These are phyloP conservation scores for Baffinella frigidus DNA, from an alignment of 208 protist genomes.

Conservation along the genomic window DNA sequence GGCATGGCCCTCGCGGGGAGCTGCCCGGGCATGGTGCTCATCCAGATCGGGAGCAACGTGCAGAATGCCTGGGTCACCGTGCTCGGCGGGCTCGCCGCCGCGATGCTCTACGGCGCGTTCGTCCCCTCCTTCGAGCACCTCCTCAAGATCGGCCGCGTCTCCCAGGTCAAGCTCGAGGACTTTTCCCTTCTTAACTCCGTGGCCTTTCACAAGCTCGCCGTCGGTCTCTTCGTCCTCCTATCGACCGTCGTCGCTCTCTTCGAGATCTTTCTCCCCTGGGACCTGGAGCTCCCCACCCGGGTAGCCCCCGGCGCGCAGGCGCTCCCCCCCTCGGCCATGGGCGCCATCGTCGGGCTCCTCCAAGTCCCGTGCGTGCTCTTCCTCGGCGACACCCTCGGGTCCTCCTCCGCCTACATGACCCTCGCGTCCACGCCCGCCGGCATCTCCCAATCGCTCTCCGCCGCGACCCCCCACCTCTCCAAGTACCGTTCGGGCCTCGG, in stretches of 20 bases:
- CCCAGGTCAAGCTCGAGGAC: constrained; percentile 41
- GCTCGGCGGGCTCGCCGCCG: not conserved
- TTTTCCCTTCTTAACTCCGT: not conserved
- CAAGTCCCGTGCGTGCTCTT: constrained; percentile 25
- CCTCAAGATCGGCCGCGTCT: not conserved
- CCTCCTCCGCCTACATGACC: constrained; percentile 50
- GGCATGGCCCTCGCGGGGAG: constrained; percentile 42
- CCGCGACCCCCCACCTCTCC: not conserved
- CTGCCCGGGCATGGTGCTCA: constrained; percentile 45
- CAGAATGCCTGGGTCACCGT: not conserved
- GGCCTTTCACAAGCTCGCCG: not conserved
- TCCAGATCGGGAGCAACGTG: not conserved
- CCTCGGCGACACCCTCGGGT: not conserved
- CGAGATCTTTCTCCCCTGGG: constrained; percentile 14
- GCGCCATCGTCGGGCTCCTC: not conserved
- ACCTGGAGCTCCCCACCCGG: not conserved
- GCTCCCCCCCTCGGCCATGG: not conserved
- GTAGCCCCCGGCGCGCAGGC: not conserved
- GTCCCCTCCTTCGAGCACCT: constrained; percentile 6
- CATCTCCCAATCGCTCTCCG: not conserved
- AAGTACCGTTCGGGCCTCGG: not conserved
- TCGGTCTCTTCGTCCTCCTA: not conserved
- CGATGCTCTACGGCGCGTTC: not conserved
- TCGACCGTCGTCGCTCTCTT: not conserved
- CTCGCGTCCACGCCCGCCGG: not conserved